A percentile compares a stretch with the other conserved stretches of the same genome.
Conservation (phyloP, 768 basidiomycete genomes). For the Rickenella mellea region DNA sequence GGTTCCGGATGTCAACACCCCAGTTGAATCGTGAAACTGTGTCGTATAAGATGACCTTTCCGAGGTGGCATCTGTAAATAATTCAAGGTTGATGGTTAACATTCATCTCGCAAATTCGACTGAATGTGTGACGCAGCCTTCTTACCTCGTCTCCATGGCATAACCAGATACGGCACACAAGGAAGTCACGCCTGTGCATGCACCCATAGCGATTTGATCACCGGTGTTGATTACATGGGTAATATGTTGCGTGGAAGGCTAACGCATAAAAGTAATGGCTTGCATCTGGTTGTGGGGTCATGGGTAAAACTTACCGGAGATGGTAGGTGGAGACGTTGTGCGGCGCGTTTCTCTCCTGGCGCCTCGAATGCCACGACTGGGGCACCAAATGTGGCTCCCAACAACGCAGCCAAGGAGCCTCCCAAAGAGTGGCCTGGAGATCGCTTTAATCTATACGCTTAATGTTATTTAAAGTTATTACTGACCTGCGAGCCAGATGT, state of each 20-base stretch:
- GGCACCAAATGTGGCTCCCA: slow-evolving; percentile 85
- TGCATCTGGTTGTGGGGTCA: background rate
- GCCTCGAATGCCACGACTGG: slow-evolving; percentile 90
- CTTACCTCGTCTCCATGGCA: slow-evolving; percentile 63
- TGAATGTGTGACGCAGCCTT: background rate
- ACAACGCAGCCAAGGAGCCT: slow-evolving; percentile 73
- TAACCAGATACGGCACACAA: slow-evolving; percentile 78
- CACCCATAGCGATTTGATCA: slow-evolving; percentile 87
- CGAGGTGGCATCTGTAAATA: slow-evolving; percentile 65
- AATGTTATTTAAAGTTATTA: slow-evolving; percentile 7
- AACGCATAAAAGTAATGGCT: background rate
- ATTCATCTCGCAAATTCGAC: slow-evolving; percentile 2
- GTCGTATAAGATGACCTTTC: slow-evolving; percentile 75
- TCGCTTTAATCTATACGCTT: background rate
- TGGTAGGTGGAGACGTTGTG: slow-evolving; percentile 77
- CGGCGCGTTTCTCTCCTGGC: slow-evolving; percentile 62
- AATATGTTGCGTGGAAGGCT: slow-evolving; percentile 67
- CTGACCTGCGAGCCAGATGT: slow-evolving; percentile 79
- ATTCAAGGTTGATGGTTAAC: background rate
- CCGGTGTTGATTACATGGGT: slow-evolving; percentile 90
- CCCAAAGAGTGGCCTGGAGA: slow-evolving; percentile 66
- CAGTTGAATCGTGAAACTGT: slow-evolving; percentile 75
- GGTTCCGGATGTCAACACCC: slow-evolving; percentile 66
- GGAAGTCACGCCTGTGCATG: slow-evolving; percentile 68
- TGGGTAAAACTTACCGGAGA: slow-evolving; percentile 47